Evolutionary conservation across 352 stramenopile genomes (phyloP), one percentile per base, ranked within the genome.

Genomic region (Phytophthora multivora): DNA sequence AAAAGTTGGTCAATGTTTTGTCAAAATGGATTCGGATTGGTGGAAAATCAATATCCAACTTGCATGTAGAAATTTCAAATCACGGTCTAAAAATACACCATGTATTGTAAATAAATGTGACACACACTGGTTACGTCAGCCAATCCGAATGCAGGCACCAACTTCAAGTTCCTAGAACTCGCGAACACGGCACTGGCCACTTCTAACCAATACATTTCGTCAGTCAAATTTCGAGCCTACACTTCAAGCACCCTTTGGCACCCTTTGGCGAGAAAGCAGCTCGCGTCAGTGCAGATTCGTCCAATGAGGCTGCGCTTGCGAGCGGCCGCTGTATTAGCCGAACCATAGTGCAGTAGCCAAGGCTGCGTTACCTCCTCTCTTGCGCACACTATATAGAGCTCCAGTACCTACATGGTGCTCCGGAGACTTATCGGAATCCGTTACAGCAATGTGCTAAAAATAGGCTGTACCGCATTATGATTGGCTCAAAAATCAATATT

Each of bases 201-300:
- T n/a, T 18, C 13, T 40, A 5, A 5, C 35, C 15, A 18, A 13
- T 40, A 40, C 35, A 40, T 19, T 62, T 55, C 30, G 33, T 57
- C 46, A 54, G 15, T 64, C 46, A 50, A 30, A 21, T 23, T 12
- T 23, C 16, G 6, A 21, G 15, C 11, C 40, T 40, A 19, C 35
- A 40, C 35, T 40, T 40, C 35, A n/a, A 18, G 35, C 35, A 19
- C 35, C 35, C 15, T 40, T 40, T 40, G 35, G 35, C 33, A 31
- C 33, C 38, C n/a, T n/a, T n/a, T n/a, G n/a, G n/a, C n/a, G 40
- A 52, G 11, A 66, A 69, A 69, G 38, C 40, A 63, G 52, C 36
- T 52, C 39, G 30, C 43, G 51, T 57, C 46, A 53, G 54, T 57
- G 15, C 5, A 18, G 5, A n/a, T 25, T 39, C 25, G 35, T 21